A percentile compares a stretch with the other conserved stretches of the same genome.
These are phyloP conservation scores for Solanum tacnaense DNA, from an alignment of 257 asterid species.

Conservation along the genomic window DNA sequence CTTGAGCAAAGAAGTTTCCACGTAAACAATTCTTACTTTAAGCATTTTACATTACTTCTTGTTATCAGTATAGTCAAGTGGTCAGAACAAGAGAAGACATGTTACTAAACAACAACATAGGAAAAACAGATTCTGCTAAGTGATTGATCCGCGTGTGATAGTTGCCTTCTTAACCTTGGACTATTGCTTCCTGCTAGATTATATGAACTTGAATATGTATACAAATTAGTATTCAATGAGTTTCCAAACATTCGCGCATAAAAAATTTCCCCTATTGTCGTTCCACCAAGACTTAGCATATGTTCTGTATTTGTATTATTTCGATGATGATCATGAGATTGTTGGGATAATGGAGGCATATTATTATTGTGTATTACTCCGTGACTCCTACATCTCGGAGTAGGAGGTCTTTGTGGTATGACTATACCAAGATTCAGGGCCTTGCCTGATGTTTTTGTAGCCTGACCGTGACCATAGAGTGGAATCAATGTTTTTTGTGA, in stretches of 20 bases:
- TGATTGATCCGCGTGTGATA: constrained; percentile 40
- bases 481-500: constrained; percentile 53
- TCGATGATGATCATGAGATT: constrained; percentile 10
- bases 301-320: constrained; percentile 7
- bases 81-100: constrained; percentile 51
- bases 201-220: constrained; percentile 40
- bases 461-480: constrained; percentile 48
- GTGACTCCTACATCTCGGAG: constrained; percentile 21
- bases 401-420: constrained; percentile 55
- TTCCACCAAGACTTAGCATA: constrained; percentile 4
- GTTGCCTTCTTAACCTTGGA: constrained; percentile 41
- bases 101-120: constrained; percentile 43
- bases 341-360: constrained; percentile 3
- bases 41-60: too few species aligned
- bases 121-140: constrained; percentile 48
- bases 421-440: constrained; percentile 7
- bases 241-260: constrained; percentile 42
- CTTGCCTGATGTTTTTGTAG: constrained; percentile 12
- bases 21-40: too few species aligned
- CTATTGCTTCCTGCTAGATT: constrained; percentile 17
- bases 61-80: too few species aligned
- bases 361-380: not conserved
- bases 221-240: constrained; percentile 19
- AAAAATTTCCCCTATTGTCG: constrained; percentile 39
- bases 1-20: too few species aligned